Conservation (phyloP, 805 yeast genomes). For the Ogataea kodamae region DNA sequence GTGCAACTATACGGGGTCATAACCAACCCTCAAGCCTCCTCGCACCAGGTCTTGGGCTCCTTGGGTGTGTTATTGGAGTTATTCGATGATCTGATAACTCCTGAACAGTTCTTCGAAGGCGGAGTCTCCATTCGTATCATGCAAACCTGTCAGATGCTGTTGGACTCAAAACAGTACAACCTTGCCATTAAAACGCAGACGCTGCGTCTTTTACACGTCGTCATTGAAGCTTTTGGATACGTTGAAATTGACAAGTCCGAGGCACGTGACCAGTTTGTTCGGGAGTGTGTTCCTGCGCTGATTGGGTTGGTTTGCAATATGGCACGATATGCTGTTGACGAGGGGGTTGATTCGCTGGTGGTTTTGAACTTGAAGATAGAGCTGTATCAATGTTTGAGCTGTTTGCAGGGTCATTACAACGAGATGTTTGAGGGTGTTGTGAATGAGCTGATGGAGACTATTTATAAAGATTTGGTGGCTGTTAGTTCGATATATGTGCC, state of each 20-base stretch:
- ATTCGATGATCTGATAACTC: conserved; percentile 81
- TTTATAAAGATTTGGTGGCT: conserved; percentile 20
- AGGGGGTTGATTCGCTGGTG: conserved; percentile 11
- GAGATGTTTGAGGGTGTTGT: conserved; percentile 15
- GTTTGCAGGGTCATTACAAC: conserved; percentile 26
- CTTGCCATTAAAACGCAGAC: conserved; percentile 45
- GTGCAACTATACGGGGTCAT: conserved; percentile 40
- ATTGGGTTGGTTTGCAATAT: conserved; percentile 24
- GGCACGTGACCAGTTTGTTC: conserved; percentile 36
- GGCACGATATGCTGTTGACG: conserved; percentile 6
- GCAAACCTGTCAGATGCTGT: conserved; percentile 43
- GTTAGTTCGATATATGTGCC: conserved; percentile 20
- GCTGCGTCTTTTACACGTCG: conserved; percentile 48
- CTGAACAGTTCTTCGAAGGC: conserved; percentile 78
- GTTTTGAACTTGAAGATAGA: conserved; percentile 28
- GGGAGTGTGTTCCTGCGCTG: conserved; percentile 26
- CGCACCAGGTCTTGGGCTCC: conserved; percentile 47
- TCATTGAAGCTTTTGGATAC: conserved; percentile 50
- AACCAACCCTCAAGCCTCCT: conserved; percentile 30
- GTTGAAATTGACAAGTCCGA: conserved; percentile 43
- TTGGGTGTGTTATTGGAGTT: conserved; percentile 66
- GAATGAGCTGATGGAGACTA: conserved; percentile 12
- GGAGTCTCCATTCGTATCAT: conserved; percentile 60
- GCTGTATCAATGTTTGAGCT: conserved; percentile 27
- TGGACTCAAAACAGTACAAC: conserved; percentile 25